Evolutionary conservation across 768 basidiomycete species (phyloP).

Genomic region (Termitomyces eurrhizus): DNA sequence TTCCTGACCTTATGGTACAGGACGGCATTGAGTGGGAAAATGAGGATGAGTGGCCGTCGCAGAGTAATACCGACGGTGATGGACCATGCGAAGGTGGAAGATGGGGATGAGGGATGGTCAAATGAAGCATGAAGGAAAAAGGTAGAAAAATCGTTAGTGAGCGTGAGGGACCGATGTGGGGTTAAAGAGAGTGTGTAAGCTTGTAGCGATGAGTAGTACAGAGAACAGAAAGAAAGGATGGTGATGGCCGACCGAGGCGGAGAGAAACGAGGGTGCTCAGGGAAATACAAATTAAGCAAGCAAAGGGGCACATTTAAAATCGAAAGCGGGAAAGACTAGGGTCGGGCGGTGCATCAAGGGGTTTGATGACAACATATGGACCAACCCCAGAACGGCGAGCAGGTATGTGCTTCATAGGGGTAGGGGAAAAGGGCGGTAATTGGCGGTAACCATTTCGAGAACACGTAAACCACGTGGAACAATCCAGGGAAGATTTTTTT

Average conservation of each 20-base stretch:
- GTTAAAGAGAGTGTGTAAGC: neutral
- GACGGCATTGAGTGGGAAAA: neutral
- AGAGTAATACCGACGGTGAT: neutral
- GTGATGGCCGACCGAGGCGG: neutral
- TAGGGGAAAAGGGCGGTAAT: neutral
- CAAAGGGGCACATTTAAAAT: neutral
- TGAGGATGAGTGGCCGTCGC: neutral
- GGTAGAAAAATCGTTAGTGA: neutral
- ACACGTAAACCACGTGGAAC: conserved; percentile 5
- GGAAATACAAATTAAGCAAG: neutral
- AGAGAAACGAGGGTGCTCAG: neutral
- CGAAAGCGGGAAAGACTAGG: neutral
- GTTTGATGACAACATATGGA: neutral
- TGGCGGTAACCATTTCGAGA: conserved; percentile 5
- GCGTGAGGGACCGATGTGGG: neutral
- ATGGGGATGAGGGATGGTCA: neutral
- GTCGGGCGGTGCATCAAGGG: neutral
- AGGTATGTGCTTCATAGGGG: neutral
- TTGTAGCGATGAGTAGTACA: neutral
- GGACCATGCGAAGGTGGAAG: neutral
- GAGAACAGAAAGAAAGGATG: neutral
- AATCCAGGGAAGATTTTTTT: neutral
- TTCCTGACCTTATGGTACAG: neutral
- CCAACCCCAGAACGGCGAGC: neutral
- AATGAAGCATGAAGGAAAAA: neutral